Conservation (phyloP, 2,329 filamentous ascomycete species). For the Dactylellina drechsleri region DNA sequence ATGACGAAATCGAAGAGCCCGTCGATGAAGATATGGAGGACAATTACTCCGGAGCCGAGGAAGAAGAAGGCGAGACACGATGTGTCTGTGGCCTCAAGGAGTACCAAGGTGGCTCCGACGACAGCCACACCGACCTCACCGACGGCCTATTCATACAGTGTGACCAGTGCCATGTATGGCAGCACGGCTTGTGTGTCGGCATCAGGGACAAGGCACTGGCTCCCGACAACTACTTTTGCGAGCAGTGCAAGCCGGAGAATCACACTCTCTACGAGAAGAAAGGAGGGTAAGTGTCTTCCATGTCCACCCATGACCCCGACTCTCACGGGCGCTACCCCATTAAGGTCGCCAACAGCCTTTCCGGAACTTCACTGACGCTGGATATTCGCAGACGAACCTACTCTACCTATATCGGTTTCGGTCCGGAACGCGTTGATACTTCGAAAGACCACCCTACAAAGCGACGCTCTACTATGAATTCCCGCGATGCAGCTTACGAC, state of each 20-base stretch:
- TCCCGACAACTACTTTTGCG: slow-evolving; percentile 97
- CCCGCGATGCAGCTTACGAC: slow-evolving; percentile 91
- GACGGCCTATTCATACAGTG: slow-evolving; percentile 98
- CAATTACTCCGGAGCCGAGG: slow-evolving; percentile 70
- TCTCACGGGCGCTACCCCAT: background rate
- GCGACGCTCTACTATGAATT: slow-evolving; percentile 96
- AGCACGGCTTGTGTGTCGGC: slow-evolving; percentile 96
- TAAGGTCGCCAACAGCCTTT: background rate
- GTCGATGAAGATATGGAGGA: slow-evolving; percentile 63
- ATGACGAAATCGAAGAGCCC: slow-evolving; percentile 60
- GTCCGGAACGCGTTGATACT: slow-evolving; percentile 36
- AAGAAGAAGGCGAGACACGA: slow-evolving; percentile 92
- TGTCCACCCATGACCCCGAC: background rate
- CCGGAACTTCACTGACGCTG: slow-evolving; percentile 39
- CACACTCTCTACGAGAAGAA: slow-evolving; percentile 82
- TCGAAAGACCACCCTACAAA: slow-evolving; percentile 71
- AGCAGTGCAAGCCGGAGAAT: slow-evolving; percentile 75
- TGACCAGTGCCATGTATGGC: slow-evolving; percentile 97
- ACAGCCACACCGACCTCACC: slow-evolving; percentile 78
- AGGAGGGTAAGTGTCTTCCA: slow-evolving; percentile 77
- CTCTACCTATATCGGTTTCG: slow-evolving; percentile 69
- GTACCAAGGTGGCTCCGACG: slow-evolving; percentile 80
- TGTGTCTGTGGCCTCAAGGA: slow-evolving; percentile 96
- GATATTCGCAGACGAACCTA: slow-evolving; percentile 69
- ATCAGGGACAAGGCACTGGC: slow-evolving; percentile 93